phyloP scores from a whole-genome alignment of 192 early-diverging fungal species.

The Oehlia diaphana region DNA sequence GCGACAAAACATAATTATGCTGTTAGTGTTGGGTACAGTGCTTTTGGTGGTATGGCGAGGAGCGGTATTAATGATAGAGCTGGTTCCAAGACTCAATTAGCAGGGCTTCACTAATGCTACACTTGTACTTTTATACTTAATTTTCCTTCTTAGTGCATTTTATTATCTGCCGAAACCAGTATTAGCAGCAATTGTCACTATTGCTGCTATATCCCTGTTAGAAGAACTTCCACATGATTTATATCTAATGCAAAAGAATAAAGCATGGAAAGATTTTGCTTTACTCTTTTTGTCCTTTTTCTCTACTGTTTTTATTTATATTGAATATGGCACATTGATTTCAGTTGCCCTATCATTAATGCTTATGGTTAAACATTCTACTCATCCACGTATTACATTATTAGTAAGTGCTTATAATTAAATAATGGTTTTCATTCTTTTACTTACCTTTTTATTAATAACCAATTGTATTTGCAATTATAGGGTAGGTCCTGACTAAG shows the following conservation, averaged over 20 bases:
- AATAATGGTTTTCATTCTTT: background rate
- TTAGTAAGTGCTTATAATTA: conserved; percentile 49
- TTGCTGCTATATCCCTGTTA: conserved; percentile 79
- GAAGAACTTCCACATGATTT: conserved; percentile 75
- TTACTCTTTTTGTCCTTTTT: conserved; percentile 86
- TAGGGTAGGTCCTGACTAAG: conserved; percentile 56
- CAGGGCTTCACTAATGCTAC: conserved; percentile 79
- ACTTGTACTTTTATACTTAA: conserved; percentile 75
- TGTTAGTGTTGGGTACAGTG: conserved; percentile 83
- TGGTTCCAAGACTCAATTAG: conserved; percentile 86
- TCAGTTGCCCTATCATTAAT: conserved; percentile 86
- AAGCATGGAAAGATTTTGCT: conserved; percentile 80
- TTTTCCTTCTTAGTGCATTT: conserved; percentile 81
- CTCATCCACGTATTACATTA: conserved; percentile 77
- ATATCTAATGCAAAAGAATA: conserved; percentile 73
- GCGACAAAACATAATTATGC: conserved; percentile 88
- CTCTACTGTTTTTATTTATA: conserved; percentile 84
- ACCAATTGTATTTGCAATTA: conserved; percentile 12
- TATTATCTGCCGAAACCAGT: conserved; percentile 84
- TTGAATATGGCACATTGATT: conserved; percentile 91
- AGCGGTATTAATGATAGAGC: conserved; percentile 92
- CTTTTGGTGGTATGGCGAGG: conserved; percentile 89
- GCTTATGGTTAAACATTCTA: conserved; percentile 90
- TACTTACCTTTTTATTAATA: conserved; percentile 32
- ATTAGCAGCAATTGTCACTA: conserved; percentile 78